Base-by-base conservation (phyloP, 2,329 filamentous ascomycete species). In the Colletotrichum sp. region DNA sequence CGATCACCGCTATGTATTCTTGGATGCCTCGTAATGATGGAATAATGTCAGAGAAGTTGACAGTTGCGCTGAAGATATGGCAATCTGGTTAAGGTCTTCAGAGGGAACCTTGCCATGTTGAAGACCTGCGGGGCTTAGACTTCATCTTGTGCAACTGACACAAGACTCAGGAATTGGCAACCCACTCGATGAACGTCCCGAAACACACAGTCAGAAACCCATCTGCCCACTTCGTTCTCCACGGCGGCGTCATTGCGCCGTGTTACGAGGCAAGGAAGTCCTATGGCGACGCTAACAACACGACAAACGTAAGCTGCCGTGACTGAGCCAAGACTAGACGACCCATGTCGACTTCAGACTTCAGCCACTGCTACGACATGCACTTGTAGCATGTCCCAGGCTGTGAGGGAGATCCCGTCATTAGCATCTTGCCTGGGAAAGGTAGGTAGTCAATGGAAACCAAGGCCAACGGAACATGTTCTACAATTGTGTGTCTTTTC, bases 221-320 rank as follows among this genome's bases (percentile, higher is more conserved):
- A 26, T 49, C 63, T 52, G 57, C 32, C 70, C 62, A 62, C 63
- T 64, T 30, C 28, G 24, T 67, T 75, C 62, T 63, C 72, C 72
- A 75, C 69, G 60, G 28, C 32, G 30, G 69, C 69, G 69, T 75
- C 72, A 72, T 75, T 72, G 55, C 69, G 63, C 63, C 28, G 55
- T 32, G 69, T 44, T 72, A 44, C 39, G 69, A 75, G 57, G 24
- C 62, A 55, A 68, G 32, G 39, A 44, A 72, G 24, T 32, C 52
- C 32, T 49, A 32, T 55, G 55, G 34, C 57, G 62, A 72, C 73
- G 44, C 63, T 72, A 63, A 64, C 55, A 57, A 60, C 15, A 44
- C 63, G 62, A 39, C 63, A 76, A 68, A 72, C 55, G 69, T 62
- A 75, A 72, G 52, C 67, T 66, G 52, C 24, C 36, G 36, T 26